Conservation (phyloP, 2,329 filamentous ascomycete genomes). For the Alternaria arbusti region DNA sequence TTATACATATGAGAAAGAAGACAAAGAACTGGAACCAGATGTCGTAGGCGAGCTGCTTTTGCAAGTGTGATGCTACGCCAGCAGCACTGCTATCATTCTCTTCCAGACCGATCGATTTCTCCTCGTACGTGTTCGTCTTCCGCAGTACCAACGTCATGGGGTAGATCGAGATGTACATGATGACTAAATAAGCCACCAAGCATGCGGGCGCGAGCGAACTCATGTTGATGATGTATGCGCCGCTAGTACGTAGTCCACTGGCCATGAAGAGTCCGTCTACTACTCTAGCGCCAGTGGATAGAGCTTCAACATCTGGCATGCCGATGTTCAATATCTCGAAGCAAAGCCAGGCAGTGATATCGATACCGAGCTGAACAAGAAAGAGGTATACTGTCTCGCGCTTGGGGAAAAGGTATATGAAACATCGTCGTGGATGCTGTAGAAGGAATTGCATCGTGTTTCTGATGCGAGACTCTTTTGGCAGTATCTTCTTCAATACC, state of each 20-base stretch:
- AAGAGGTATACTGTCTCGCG: constrained; percentile 71
- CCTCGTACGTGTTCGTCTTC: constrained; percentile 75
- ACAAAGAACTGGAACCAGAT: constrained; percentile 70
- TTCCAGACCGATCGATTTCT: constrained; percentile 69
- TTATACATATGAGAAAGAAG: constrained; percentile 65
- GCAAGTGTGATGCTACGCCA: constrained; percentile 56
- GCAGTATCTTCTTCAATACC: constrained; percentile 57
- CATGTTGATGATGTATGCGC: constrained; percentile 70
- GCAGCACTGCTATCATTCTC: constrained; percentile 25
- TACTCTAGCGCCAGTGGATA: constrained; percentile 62
- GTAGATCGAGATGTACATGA: constrained; percentile 72
- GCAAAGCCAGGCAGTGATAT: constrained; percentile 68
- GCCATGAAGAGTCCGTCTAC: constrained; percentile 72
- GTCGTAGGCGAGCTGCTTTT: constrained; percentile 70
- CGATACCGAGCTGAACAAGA: constrained; percentile 65
- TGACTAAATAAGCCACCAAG: constrained; percentile 66
- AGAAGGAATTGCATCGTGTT: constrained; percentile 64
- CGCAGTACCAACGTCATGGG: constrained; percentile 69
- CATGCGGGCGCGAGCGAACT: constrained; percentile 62
- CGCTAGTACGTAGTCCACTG: constrained; percentile 66
- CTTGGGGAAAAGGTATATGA: constrained; percentile 69
- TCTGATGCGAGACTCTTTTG: constrained; percentile 47
- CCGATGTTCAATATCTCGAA: constrained; percentile 72
- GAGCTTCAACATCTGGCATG: constrained; percentile 61
- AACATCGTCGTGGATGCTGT: constrained; percentile 68